Base-by-base conservation (phyloP, 2,329 filamentous ascomycete genomes). In the Exophiala mesophila region DNA sequence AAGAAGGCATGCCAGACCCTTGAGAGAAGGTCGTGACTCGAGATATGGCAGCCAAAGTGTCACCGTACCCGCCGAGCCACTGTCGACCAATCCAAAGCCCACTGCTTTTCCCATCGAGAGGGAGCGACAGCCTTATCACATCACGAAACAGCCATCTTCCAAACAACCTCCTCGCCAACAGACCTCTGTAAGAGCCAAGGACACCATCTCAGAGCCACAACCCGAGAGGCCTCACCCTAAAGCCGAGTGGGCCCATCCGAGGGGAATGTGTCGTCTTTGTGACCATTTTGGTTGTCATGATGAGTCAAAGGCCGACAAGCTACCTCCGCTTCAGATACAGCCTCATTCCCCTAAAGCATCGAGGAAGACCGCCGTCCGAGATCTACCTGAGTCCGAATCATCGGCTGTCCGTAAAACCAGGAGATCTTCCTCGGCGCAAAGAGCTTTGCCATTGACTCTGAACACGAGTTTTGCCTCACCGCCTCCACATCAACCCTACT, bases 1-100 rank as follows among this genome's bases (percentile, higher is more conserved):
- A 21, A 35, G 36, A 32, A 16, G 33, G 5, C 26, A 45, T 21
- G 29, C 33, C 34, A 58, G 60, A 29, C 61, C 61, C 53, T 63
- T 66, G 47, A 71, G 77, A 60, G 64, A 67, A 57, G 69, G 71
- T 54, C 77, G 72, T 63, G 77, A 82, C 63, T 79, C 76, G 53
- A 77, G 77, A 55, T 80, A 80, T 72, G 49, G 65, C 70, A 62
- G 70, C 71, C 65, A 69, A 46, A 30, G 70, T 70, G 64, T 73
- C 68, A 72, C 72, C 58, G 66, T 61, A 52, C 66, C 66, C 64
- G 63, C 60, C 56, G 66, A 58, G 57, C 63, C 6, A 26, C 23
- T 26, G 12, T 7, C 12, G 23, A 26, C 23, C 23, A 26, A 26
- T 26, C 23, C 12, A 7, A 12, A 26, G 12, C 23, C 6, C 6